phyloP scores from a whole-genome alignment of 352 stramenopile genomes.

The Phytophthora melonis region DNA sequence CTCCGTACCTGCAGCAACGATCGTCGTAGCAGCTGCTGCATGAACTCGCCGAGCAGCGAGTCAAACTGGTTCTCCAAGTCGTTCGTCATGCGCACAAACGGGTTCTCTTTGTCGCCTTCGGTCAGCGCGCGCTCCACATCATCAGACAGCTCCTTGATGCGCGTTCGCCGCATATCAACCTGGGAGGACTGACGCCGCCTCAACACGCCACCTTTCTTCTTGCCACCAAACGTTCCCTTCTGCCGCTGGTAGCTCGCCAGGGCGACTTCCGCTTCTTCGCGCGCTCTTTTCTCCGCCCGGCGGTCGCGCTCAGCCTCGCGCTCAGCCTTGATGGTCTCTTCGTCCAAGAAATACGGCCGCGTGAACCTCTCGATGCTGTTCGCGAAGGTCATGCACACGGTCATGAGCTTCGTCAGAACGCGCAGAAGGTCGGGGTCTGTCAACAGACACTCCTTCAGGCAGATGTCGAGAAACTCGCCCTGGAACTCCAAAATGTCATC shows the following conservation, averaged over 20 bases:
- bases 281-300: constrained; percentile 80
- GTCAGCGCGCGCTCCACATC: constrained; percentile 81
- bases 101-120: constrained; percentile 75
- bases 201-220: constrained; percentile 66
- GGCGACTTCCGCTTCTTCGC: constrained; percentile 81
- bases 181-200: constrained; percentile 78
- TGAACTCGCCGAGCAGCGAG: constrained; percentile 87
- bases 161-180: constrained; percentile 77
- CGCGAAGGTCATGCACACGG: constrained; percentile 95
- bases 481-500: constrained; percentile 97
- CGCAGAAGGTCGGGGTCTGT: constrained; percentile 96
- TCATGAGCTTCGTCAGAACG: constrained; percentile 97
- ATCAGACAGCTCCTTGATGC: constrained; percentile 85
- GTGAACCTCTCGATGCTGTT: constrained; percentile 95
- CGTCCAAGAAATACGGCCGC: constrained; percentile 81
- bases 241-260: constrained; percentile 71
- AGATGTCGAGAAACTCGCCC: constrained; percentile 96
- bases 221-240: constrained; percentile 43
- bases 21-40: constrained; percentile 87
- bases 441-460: constrained; percentile 97
- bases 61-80: constrained; percentile 91
- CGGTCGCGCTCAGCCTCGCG: constrained; percentile 80
- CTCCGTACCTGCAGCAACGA: constrained; percentile 81
- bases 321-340: constrained; percentile 89
- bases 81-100: constrained; percentile 79